These are phyloP conservation scores for Colletotrichum sp. DNA, from an alignment of 2,329 filamentous ascomycete genomes.

Conservation along the genomic window DNA sequence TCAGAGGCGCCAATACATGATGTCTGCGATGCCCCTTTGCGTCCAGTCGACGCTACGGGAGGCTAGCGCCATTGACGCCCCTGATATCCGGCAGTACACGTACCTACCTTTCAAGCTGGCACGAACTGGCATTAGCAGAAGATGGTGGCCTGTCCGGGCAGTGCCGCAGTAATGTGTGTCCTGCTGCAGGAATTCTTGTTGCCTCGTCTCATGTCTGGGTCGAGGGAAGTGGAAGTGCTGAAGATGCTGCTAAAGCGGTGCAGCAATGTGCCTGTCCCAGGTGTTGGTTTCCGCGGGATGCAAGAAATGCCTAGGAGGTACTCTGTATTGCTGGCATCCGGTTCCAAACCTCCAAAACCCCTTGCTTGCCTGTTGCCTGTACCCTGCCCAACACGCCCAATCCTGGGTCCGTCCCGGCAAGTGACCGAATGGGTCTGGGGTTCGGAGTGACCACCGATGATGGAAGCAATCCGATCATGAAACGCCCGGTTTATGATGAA, in stretches of 20 bases:
- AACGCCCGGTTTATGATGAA: neutral
- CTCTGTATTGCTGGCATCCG: neutral
- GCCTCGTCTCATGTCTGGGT: neutral
- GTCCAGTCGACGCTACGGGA: neutral
- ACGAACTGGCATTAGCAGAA: neutral
- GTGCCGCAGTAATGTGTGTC: neutral
- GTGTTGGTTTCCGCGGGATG: neutral
- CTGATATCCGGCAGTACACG: neutral
- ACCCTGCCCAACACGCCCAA: neutral
- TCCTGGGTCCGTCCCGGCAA: conserved; percentile 8
- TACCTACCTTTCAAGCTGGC: neutral
- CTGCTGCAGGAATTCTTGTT: neutral
- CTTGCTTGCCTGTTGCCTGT: neutral
- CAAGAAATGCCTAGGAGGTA: neutral
- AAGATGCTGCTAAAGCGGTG: neutral
- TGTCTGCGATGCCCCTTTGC: neutral
- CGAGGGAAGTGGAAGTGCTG: neutral
- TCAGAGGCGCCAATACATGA: neutral
- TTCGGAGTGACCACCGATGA: neutral
- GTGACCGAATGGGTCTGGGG: conserved; percentile 2
- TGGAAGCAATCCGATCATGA: conserved; percentile 4
- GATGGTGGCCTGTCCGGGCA: neutral
- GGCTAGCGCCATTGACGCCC: neutral
- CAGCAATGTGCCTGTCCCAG: neutral
- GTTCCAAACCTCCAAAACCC: neutral